Evolutionary conservation across 2,329 filamentous ascomycete genomes (phyloP).

Genomic region (Aspergillus vadensis): DNA sequence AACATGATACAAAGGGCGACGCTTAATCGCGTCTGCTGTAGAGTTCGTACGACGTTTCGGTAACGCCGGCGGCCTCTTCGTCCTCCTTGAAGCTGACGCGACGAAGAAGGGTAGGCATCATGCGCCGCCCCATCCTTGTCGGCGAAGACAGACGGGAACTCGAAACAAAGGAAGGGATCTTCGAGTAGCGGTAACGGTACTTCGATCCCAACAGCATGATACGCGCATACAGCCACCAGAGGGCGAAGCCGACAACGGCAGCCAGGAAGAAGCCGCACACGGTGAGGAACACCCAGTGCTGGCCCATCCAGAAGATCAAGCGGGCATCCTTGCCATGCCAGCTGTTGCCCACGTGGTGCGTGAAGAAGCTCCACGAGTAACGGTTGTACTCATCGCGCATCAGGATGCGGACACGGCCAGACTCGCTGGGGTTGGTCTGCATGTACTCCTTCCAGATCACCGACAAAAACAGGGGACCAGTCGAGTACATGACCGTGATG

Average conservation of each 20-base stretch:
- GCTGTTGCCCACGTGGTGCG: constrained; percentile 64
- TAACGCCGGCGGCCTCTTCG: constrained; percentile 36
- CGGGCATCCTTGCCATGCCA: constrained; percentile 67
- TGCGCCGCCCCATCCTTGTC: constrained; percentile 35
- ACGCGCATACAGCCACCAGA: constrained; percentile 56
- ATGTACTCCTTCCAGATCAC: constrained; percentile 76
- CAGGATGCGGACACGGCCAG: constrained; percentile 64
- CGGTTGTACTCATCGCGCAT: constrained; percentile 72
- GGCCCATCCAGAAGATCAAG: constrained; percentile 66
- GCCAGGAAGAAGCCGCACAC: constrained; percentile 54
- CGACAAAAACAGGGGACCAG: constrained; percentile 74
- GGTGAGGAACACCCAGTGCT: constrained; percentile 59
- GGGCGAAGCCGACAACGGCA: constrained; percentile 48
- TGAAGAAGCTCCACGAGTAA: constrained; percentile 72
- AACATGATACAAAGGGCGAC: constrained; percentile 8
- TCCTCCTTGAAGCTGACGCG: constrained; percentile 45
- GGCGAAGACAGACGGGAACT: constrained; percentile 36
- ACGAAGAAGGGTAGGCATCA: constrained; percentile 40
- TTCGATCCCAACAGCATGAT: constrained; percentile 44
- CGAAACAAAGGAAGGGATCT: constrained; percentile 30
- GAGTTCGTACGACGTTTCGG: constrained; percentile 44
- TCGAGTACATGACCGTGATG: constrained; percentile 78
- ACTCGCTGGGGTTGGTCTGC: constrained; percentile 43
- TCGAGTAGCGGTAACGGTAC: constrained; percentile 44
- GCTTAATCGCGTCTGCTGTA: constrained; percentile 36